Conservation (phyloP, 306 rosid genomes). For the Lablab purpureus region DNA sequence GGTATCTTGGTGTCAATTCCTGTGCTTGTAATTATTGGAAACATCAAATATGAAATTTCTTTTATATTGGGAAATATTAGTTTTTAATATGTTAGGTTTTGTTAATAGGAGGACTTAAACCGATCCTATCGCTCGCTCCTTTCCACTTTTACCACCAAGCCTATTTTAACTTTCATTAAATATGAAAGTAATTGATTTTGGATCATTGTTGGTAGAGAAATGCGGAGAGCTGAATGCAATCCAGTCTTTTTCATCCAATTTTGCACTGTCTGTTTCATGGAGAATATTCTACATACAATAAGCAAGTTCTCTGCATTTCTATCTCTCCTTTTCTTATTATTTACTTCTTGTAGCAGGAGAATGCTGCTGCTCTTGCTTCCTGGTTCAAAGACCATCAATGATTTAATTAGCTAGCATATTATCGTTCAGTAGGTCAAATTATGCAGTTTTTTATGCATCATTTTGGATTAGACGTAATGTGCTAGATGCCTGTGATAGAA, state of each 20-base stretch:
- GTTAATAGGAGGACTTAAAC: no score
- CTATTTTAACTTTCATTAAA: not conserved
- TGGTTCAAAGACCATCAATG: not conserved
- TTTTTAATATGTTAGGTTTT: no score
- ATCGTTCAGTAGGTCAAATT: not conserved
- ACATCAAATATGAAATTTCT: not conserved
- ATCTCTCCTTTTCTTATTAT: not conserved
- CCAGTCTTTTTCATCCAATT: not conserved
- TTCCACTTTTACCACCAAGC: no score
- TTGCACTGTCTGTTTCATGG: not conserved
- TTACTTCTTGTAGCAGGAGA: not conserved
- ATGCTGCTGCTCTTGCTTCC: slow-evolving; percentile 5
- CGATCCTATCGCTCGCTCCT: no score
- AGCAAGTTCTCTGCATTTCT: not conserved
- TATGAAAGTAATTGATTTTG: not conserved
- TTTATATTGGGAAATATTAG: no score
- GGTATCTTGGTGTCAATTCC: not conserved
- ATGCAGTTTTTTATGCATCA: not conserved
- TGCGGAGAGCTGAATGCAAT: slow-evolving; percentile 5
- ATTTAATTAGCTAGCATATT: not conserved
- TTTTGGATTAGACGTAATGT: slow-evolving; percentile 7
- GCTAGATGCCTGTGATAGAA: slow-evolving; percentile 27
- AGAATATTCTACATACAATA: not conserved
- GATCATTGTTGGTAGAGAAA: slow-evolving; percentile 8
- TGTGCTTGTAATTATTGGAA: not conserved